Evolutionary conservation across 164 flowering plant genomes (phyloP).

Genomic region (Magnolia kwangsiensis): DNA sequence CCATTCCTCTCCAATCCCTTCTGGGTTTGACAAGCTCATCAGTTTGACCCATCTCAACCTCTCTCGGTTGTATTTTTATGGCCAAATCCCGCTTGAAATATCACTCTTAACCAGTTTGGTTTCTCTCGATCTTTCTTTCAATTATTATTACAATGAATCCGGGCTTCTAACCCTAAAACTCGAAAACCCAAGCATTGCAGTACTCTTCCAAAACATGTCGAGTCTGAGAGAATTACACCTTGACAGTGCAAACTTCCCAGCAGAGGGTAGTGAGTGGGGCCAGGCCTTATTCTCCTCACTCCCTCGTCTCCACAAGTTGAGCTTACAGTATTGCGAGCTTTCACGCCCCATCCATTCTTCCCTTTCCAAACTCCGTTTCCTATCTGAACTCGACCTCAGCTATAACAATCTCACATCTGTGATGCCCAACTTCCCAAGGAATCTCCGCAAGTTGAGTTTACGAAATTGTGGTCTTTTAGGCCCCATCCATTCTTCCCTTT

Average conservation of each 20-base stretch:
- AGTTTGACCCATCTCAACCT: conserved; percentile 35
- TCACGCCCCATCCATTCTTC: background rate
- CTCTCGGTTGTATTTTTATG: conserved; percentile 26
- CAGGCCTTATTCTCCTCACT: conserved; percentile 26
- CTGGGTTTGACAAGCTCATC: background rate
- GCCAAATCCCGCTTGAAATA: conserved; percentile 36
- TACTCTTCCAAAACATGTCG: conserved; percentile 24
- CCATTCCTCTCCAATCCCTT: background rate
- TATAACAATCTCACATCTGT: background rate
- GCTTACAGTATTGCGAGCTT: background rate
- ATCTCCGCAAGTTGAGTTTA: conserved; percentile 29
- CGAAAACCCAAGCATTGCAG: conserved; percentile 22
- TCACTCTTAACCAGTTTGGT: conserved; percentile 24
- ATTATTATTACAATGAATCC: background rate
- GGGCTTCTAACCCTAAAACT: conserved; percentile 9
- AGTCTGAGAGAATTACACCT: conserved; percentile 27
- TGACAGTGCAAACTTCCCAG: conserved; percentile 31
- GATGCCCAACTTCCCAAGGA: background rate
- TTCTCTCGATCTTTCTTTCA: conserved; percentile 15
- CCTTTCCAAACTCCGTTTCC: background rate
- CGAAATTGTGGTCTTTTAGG: conserved; percentile 26
- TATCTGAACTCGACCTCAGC: background rate
- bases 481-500: conserved; percentile 24
- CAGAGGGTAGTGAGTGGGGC: conserved; percentile 26
- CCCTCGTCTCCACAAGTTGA: conserved; percentile 1